Evolutionary conservation across 768 basidiomycete species (phyloP).

Genomic region (Boletus coccyginus): DNA sequence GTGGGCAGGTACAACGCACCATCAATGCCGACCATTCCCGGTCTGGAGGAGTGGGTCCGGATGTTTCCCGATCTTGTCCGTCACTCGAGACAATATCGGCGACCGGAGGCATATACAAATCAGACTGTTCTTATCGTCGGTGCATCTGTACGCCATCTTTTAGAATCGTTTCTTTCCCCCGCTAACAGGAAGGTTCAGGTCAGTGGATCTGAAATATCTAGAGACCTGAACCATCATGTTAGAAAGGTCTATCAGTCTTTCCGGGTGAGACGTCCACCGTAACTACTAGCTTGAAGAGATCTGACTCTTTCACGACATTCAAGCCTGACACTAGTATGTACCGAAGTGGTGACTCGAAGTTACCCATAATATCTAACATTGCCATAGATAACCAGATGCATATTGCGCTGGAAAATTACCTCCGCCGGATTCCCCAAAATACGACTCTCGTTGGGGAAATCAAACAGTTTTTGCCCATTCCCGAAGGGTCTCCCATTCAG

Average conservation of each 20-base stretch:
- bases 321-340: constrained; percentile 6
- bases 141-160: constrained; percentile 6
- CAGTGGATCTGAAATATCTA: constrained; percentile 10
- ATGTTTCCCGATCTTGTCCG: constrained; percentile 34
- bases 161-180: not conserved
- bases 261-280: constrained; percentile 2
- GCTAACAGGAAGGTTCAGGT: not conserved
- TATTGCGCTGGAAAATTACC: not conserved
- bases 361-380: not conserved
- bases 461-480: constrained; percentile 3
- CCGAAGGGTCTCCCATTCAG: constrained; percentile 4
- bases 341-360: not conserved
- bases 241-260: constrained; percentile 10
- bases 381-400: not conserved
- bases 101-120: constrained; percentile 34
- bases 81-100: constrained; percentile 44
- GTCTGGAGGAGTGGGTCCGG: constrained; percentile 10
- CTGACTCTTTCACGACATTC: not conserved
- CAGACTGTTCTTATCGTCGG: constrained; percentile 43
- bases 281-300: not conserved
- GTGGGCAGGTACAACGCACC: constrained; percentile 12
- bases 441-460: constrained; percentile 13
- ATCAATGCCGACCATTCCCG: constrained; percentile 13
- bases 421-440: constrained; percentile 7
- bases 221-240: constrained; percentile 10